Evolutionary conservation across 805 yeast genomes (phyloP).

Genomic region (Yamadazyma endophytica): DNA sequence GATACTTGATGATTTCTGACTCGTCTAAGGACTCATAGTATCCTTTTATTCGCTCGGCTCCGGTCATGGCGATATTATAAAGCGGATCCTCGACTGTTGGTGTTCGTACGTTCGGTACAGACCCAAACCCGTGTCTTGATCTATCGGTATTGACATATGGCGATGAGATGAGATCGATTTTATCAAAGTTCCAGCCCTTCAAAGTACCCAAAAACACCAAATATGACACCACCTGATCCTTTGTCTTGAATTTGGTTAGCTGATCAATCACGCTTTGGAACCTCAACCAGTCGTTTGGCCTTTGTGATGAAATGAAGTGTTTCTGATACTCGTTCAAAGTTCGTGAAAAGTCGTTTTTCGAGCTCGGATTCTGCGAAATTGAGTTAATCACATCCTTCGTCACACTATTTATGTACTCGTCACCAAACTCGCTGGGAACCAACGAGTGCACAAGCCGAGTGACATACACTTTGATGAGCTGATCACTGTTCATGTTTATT

Average conservation of each 20-base stretch:
- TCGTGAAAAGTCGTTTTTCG: conserved; percentile 14
- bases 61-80: too few relatives aligned
- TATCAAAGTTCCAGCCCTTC: too few relatives aligned
- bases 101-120: too few relatives aligned
- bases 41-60: conserved; percentile 13
- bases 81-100: too few relatives aligned
- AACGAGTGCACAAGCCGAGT: conserved; percentile 32
- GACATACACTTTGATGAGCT: conserved; percentile 28
- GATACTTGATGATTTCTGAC: conserved; percentile 35
- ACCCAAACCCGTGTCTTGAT: too few relatives aligned
- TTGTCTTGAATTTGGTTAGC: conserved; percentile 22
- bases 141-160: too few relatives aligned
- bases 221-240: conserved; percentile 32
- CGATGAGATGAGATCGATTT: neutral
- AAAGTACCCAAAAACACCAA: conserved; percentile 26
- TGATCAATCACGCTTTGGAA: conserved; percentile 28
- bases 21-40: conserved; percentile 30
- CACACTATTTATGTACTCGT: conserved; percentile 27
- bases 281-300: conserved; percentile 26
- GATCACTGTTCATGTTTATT: too few relatives aligned
- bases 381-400: conserved; percentile 24
- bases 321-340: conserved; percentile 19
- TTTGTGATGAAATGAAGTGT: conserved; percentile 22
- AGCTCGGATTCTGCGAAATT: too few relatives aligned
- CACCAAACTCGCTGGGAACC: conserved; percentile 34